Evolutionary conservation across 108 stramenopile species (phyloP).

Genomic region (Discostella stelligeroides): DNA sequence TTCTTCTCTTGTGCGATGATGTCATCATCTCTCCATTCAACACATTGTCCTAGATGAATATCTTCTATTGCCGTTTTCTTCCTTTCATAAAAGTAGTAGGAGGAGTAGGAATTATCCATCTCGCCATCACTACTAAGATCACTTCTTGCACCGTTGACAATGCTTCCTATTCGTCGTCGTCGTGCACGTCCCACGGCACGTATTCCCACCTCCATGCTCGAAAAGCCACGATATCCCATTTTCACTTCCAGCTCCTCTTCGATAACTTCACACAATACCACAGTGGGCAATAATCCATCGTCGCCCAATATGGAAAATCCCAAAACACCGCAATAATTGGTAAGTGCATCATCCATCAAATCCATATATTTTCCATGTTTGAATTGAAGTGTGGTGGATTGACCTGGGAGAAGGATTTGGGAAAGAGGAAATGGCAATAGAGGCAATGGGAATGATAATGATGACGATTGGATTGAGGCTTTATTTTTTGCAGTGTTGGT

Average conservation of each 20-base stretch:
- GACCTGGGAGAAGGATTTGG: constrained; percentile 37
- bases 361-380: constrained; percentile 47
- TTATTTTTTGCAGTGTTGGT: background rate
- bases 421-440: constrained; percentile 35
- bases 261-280: constrained; percentile 40
- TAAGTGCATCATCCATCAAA: constrained; percentile 41
- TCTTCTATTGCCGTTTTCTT: constrained; percentile 21
- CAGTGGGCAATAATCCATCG: constrained; percentile 35
- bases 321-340: constrained; percentile 37
- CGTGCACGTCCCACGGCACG: constrained; percentile 38
- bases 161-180: background rate
- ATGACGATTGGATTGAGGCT: background rate
- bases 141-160: background rate
- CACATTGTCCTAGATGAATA: constrained; percentile 29
- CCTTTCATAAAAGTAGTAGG: constrained; percentile 2
- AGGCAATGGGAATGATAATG: constrained; percentile 29
- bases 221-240: constrained; percentile 35
- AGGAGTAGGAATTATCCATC: background rate
- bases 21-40: constrained; percentile 33
- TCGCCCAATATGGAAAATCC: constrained; percentile 33
- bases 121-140: background rate
- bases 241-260: constrained; percentile 34
- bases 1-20: background rate
- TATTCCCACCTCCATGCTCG: constrained; percentile 35
- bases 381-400: constrained; percentile 34